Evolutionary conservation across 495 filamentous ascomycete genomes (phyloP).

Genomic region (Penicillium canescens): DNA sequence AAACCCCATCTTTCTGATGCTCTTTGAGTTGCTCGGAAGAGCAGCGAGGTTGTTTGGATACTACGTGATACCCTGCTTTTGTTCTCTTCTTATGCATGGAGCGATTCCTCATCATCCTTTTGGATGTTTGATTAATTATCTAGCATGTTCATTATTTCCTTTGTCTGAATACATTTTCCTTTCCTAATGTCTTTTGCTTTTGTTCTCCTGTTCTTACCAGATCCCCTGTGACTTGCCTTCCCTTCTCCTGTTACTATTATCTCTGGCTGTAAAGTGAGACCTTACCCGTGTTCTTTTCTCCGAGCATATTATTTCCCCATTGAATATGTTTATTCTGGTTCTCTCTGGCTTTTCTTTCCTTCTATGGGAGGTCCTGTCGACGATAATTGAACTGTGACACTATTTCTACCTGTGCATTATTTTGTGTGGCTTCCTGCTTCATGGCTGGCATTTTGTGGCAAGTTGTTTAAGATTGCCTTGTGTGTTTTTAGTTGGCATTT

Average conservation of each 20-base stretch:
- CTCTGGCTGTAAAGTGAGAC: slow-evolving; percentile 45
- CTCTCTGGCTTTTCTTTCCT: slow-evolving; percentile 15
- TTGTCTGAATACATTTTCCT: slow-evolving; percentile 39
- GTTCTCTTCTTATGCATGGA: slow-evolving; percentile 41
- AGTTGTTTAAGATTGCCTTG: not conserved
- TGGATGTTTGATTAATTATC: slow-evolving; percentile 34
- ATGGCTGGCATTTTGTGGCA: not conserved
- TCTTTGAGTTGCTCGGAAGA: slow-evolving; percentile 27
- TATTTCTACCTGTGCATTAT: slow-evolving; percentile 7
- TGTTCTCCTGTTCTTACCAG: slow-evolving; percentile 10
- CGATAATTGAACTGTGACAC: slow-evolving; percentile 28
- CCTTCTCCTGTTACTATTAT: slow-evolving; percentile 42
- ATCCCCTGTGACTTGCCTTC: slow-evolving; percentile 24
- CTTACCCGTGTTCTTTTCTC: slow-evolving; percentile 17
- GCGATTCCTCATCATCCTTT: slow-evolving; percentile 30
- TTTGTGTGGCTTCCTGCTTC: not conserved
- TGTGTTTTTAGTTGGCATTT: not conserved
- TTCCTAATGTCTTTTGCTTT: slow-evolving; percentile 32
- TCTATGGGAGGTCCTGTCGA: slow-evolving; percentile 23
- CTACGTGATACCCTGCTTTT: slow-evolving; percentile 50
- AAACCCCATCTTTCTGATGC: slow-evolving; percentile 22
- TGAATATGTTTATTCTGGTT: slow-evolving; percentile 1
- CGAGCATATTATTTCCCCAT: slow-evolving; percentile 14
- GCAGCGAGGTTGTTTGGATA: slow-evolving; percentile 46
- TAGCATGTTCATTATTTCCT: slow-evolving; percentile 37